Conservation (phyloP, 202 grass and related monocot genomes). For the Saccharum hybrid region DNA sequence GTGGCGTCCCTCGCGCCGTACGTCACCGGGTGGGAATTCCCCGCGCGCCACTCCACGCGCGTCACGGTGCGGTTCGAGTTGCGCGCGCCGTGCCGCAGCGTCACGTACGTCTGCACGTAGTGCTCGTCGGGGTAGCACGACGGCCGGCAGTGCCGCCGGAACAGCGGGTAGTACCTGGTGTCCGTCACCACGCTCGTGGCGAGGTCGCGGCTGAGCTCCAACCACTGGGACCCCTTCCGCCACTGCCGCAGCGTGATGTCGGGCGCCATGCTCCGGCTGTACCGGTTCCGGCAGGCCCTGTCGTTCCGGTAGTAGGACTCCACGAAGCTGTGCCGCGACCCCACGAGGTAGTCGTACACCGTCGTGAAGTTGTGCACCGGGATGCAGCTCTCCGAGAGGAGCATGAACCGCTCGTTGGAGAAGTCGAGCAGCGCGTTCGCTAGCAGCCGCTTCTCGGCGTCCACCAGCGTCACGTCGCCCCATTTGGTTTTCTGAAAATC, state of each 20-base stretch:
- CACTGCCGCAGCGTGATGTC: conserved; percentile 68
- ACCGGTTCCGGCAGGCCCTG: conserved; percentile 62
- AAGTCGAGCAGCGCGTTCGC: conserved; percentile 92
- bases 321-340: conserved; percentile 79
- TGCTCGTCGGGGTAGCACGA: conserved; percentile 96
- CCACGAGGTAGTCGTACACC: conserved; percentile 69
- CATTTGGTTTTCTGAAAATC: conserved; percentile 55
- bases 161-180: conserved; percentile 63
- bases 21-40: conserved; percentile 64
- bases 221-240: conserved; percentile 88
- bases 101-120: conserved; percentile 76
- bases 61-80: conserved; percentile 85
- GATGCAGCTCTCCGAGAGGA: conserved; percentile 93
- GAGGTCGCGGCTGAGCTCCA: conserved; percentile 66
- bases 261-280: conserved; percentile 75
- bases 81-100: conserved; percentile 53
- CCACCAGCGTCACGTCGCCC: conserved; percentile 77
- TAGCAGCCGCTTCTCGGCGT: conserved; percentile 78
- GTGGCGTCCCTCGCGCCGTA: conserved; percentile 52
- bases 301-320: conserved; percentile 61
- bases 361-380: conserved; percentile 77
- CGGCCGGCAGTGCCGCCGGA: conserved; percentile 63
- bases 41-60: conserved; percentile 76
- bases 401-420: conserved; percentile 91
- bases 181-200: conserved; percentile 59